These are phyloP conservation scores for Vachellia collinsii DNA, from an alignment of 306 rosid genomes.

Conservation along the genomic window DNA sequence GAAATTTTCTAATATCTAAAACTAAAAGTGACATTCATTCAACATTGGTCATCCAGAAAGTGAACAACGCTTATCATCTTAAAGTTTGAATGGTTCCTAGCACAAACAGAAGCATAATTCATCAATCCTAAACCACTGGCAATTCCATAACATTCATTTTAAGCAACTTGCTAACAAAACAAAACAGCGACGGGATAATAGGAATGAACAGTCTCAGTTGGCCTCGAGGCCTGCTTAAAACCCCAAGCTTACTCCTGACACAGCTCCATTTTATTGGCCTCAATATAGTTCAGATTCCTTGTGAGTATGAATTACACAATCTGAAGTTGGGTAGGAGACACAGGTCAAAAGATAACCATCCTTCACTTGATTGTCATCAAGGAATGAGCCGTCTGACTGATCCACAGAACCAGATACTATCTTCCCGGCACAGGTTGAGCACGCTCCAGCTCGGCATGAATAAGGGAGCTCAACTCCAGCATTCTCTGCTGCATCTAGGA, in stretches of 20 bases:
- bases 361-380: conserved; percentile 66
- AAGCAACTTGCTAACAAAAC: background rate
- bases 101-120: conserved; percentile 34
- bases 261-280: conserved; percentile 22
- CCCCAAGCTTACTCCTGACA: conserved; percentile 8
- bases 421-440: conserved; percentile 85
- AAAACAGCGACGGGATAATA: background rate
- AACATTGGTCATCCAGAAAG: background rate
- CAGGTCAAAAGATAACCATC: conserved; percentile 68
- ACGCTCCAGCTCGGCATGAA: conserved; percentile 90
- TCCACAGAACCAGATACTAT: conserved; percentile 63
- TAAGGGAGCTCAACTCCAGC: conserved; percentile 84
- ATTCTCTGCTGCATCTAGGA: conserved; percentile 77
- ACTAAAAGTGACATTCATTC: background rate
- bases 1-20: background rate
- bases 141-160: conserved; percentile 16
- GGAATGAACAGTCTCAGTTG: conserved; percentile 29
- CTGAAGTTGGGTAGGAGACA: conserved; percentile 73
- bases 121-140: conserved; percentile 19
- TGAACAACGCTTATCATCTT: background rate
- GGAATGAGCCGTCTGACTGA: conserved; percentile 81
- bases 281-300: conserved; percentile 75
- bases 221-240: conserved; percentile 25
- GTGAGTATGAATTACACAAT: conserved; percentile 77
- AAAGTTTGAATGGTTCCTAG: conserved; percentile 24